A percentile compares a stretch with the other conserved stretches of the same genome.
phyloP scores from a whole-genome alignment of 306 rosid species.

The Chamaecrista fasciculata region DNA sequence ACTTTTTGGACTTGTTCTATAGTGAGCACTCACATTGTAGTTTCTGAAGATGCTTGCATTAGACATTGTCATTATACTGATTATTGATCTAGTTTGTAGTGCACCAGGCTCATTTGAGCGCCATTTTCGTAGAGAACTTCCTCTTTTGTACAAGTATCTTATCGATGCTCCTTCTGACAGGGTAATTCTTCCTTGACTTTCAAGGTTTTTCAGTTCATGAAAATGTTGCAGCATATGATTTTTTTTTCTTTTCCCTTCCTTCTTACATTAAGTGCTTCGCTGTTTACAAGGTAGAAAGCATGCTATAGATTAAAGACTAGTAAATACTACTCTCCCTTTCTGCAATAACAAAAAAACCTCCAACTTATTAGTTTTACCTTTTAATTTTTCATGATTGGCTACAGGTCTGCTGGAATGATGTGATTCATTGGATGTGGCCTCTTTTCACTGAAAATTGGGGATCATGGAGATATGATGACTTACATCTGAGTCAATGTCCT shows the following conservation, averaged over 20 bases:
- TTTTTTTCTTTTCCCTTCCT: slow-evolving; percentile 18
- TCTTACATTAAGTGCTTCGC: background rate
- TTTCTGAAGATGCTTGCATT: slow-evolving; percentile 5
- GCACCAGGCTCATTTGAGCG: slow-evolving; percentile 80
- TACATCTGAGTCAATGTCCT: slow-evolving; percentile 69
- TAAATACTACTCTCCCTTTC: background rate
- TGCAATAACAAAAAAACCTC: background rate
- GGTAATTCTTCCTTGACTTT: slow-evolving; percentile 42
- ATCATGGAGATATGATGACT: slow-evolving; percentile 66
- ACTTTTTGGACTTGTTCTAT: slow-evolving; percentile 12
- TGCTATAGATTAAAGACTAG: background rate
- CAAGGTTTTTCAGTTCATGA: background rate
- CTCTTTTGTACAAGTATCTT: slow-evolving; percentile 58
- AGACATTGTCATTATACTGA: slow-evolving; percentile 14
- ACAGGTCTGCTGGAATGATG: slow-evolving; percentile 80
- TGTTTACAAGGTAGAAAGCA: background rate
- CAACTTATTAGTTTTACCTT: background rate
- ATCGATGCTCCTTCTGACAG: slow-evolving; percentile 56
- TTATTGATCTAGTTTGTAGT: slow-evolving; percentile 43
- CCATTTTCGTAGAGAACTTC: slow-evolving; percentile 59
- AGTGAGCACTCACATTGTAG: background rate
- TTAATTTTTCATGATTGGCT: background rate
- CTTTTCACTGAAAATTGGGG: slow-evolving; percentile 80
- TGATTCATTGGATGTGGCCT: slow-evolving; percentile 95
- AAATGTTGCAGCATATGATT: background rate